Percentiles rank a stretch among this genome's conserved stretches.
phyloP scores from a whole-genome alignment of 2,329 filamentous ascomycete species.

The Microdochium bolleyi region DNA sequence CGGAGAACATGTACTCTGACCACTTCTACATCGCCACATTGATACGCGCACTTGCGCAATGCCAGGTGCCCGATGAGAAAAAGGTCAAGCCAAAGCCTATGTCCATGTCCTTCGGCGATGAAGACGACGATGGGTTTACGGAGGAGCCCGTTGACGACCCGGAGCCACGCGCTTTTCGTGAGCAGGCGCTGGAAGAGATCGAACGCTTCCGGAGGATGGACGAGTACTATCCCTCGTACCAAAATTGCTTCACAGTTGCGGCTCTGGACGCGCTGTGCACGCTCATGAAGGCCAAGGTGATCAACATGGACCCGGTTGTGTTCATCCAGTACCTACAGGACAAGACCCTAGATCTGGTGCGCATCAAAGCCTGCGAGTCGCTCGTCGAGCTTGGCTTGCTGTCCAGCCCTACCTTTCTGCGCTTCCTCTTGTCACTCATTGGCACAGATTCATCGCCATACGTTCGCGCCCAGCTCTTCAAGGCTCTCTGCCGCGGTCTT shows the following conservation, averaged over 20 bases:
- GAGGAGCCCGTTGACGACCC: constrained; percentile 29
- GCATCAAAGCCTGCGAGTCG: constrained; percentile 58
- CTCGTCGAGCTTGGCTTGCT: constrained; percentile 57
- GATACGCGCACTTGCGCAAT: constrained; percentile 54
- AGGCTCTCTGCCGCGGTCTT: constrained; percentile 49
- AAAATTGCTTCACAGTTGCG: constrained; percentile 58
- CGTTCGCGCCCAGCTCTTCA: constrained; percentile 52
- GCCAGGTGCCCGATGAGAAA: constrained; percentile 41
- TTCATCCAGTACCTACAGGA: constrained; percentile 60
- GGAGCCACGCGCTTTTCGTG: constrained; percentile 39
- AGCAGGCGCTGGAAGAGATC: constrained; percentile 51
- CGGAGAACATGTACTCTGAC: constrained; percentile 81
- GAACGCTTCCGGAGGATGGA: constrained; percentile 61
- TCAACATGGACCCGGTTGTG: constrained; percentile 42
- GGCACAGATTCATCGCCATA: constrained; percentile 58
- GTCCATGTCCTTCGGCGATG: constrained; percentile 33
- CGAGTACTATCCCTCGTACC: constrained; percentile 60
- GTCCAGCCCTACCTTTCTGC: constrained; percentile 44
- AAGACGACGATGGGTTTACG: constrained; percentile 33
- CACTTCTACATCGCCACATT: constrained; percentile 80
- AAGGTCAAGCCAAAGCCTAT: constrained; percentile 25
- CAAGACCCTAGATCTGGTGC: constrained; percentile 52
- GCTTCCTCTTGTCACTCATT: constrained; percentile 47
- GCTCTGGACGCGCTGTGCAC: constrained; percentile 52
- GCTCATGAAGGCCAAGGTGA: constrained; percentile 57